phyloP scores from a whole-genome alignment of 1,284 basidiomycete genomes.

The Apiotrichum montevideense region DNA sequence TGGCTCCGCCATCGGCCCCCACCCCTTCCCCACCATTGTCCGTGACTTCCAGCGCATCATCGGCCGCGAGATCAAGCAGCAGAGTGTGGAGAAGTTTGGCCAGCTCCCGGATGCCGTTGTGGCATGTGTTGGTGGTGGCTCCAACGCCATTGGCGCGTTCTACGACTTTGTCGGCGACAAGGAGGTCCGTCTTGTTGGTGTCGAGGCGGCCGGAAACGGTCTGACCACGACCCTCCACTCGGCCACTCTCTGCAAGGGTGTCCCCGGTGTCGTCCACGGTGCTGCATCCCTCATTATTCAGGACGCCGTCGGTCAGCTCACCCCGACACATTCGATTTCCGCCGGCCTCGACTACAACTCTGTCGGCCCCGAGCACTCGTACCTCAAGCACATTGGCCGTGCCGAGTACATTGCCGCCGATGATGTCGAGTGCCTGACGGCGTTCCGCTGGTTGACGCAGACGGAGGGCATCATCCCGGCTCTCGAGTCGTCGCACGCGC shows the following conservation, averaged over 20 bases:
- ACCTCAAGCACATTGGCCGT: conserved; percentile 87
- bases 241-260: conserved; percentile 83
- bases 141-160: conserved; percentile 95
- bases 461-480: conserved; percentile 97
- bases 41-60: conserved; percentile 97
- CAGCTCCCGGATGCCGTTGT: conserved; percentile 92
- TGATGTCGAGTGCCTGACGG: conserved; percentile 85
- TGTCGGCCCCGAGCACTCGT: conserved; percentile 96
- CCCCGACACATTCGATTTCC: conserved; percentile 94
- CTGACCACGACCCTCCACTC: conserved; percentile 79
- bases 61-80: conserved; percentile 87
- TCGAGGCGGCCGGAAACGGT: conserved; percentile 96
- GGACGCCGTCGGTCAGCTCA: conserved; percentile 80
- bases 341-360: conserved; percentile 57
- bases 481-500: conserved; percentile 89
- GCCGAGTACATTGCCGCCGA: conserved; percentile 91
- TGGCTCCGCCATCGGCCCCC: conserved; percentile 94
- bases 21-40: conserved; percentile 98
- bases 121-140: conserved; percentile 95
- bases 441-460: conserved; percentile 86
- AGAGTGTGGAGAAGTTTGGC: conserved; percentile 65
- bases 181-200: conserved; percentile 73
- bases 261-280: conserved; percentile 92
- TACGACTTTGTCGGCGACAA: conserved; percentile 87
- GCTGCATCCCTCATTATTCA: conserved; percentile 90